Base-by-base conservation (phyloP, 768 basidiomycete genomes). In the Hypsizygus marmoreus region DNA sequence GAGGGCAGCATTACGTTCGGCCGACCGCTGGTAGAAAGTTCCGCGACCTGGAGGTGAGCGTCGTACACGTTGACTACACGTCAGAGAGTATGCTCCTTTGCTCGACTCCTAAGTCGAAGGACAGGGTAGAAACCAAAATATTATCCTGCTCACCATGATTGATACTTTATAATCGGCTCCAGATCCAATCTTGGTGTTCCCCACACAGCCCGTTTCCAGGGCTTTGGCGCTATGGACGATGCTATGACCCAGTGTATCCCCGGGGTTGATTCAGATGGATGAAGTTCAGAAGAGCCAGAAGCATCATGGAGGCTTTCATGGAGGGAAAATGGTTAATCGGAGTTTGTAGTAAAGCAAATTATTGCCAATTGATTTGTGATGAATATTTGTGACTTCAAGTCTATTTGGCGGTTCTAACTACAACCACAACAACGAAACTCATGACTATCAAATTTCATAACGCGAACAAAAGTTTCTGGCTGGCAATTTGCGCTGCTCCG, bases 171-270 rank as follows among this genome's bases (percentile, higher is more conserved):
- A n/a, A n/a, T n/a, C n/a, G n/a, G n/a, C n/a, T 35, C 34, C 23
- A 19, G 40, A 41, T 48, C 23, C 16, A 22, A 47, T 40, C 45
- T 47, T 16, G 39, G n/a, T n/a, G n/a, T 14, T 47, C 31, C 20
- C 25, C 30, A 30, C 13, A 30, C 14, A 24, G 25, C 43, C 43
- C 24, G 25, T 28, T 44, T 25, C 43, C 43, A 44, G 33, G 32
- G 14, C n/a, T 5, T 14, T 36, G 43, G 33, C 22, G 8, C 4
- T 3, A 16, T 36, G 8, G 13, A 20, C 11, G 34, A 12, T n/a
- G n/a, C n/a, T n/a, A n/a, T n/a, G n/a, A n/a, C n/a, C n/a, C n/a
- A n/a, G n/a, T n/a, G n/a, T n/a, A n/a, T n/a, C n/a, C n/a, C n/a
- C n/a, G n/a, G n/a, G n/a, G n/a, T n/a, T n/a, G n/a, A n/a, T n/a